These are phyloP conservation scores for Myxozyma vanderwaltii DNA, from an alignment of 805 yeast species.

Conservation along the genomic window DNA sequence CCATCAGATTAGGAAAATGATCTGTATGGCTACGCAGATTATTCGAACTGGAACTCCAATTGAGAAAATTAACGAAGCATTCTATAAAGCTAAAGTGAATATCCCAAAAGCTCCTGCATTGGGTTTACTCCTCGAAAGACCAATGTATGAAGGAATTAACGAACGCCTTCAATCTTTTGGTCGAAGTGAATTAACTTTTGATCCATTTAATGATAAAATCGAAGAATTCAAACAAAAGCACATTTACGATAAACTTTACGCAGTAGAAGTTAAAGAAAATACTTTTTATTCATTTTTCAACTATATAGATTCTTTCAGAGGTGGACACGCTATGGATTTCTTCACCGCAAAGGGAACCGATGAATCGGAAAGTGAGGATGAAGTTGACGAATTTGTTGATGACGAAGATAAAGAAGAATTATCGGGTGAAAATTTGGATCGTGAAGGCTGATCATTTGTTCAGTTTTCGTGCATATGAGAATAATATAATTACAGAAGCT, in stretches of 20 bases:
- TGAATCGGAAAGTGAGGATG: not conserved
- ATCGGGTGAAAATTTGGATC: constrained; percentile 43
- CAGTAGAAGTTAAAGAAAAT: constrained; percentile 85
- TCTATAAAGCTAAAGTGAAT: constrained; percentile 70
- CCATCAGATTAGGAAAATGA: constrained; percentile 97
- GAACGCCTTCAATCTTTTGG: constrained; percentile 68
- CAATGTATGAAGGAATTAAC: constrained; percentile 87
- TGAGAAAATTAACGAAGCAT: constrained; percentile 74
- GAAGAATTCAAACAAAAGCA: constrained; percentile 81
- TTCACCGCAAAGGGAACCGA: constrained; percentile 41
- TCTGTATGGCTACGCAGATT: constrained; percentile 86
- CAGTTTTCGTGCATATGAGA: too few species aligned
- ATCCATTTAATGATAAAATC: constrained; percentile 66
- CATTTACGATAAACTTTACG: constrained; percentile 90
- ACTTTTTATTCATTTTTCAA: constrained; percentile 81
- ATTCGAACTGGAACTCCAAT: constrained; percentile 85
- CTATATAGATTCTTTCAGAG: constrained; percentile 67
- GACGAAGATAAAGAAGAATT: constrained; percentile 43
- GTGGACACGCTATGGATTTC: constrained; percentile 65
- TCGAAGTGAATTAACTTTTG: constrained; percentile 71
- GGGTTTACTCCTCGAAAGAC: constrained; percentile 86
- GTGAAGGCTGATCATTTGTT: constrained; percentile 35
- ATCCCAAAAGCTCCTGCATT: constrained; percentile 98
- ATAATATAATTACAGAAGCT: too few species aligned
- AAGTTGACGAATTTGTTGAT: constrained; percentile 32